phyloP scores from a whole-genome alignment of 257 asterid species.

The Hygrophila difformis region DNA sequence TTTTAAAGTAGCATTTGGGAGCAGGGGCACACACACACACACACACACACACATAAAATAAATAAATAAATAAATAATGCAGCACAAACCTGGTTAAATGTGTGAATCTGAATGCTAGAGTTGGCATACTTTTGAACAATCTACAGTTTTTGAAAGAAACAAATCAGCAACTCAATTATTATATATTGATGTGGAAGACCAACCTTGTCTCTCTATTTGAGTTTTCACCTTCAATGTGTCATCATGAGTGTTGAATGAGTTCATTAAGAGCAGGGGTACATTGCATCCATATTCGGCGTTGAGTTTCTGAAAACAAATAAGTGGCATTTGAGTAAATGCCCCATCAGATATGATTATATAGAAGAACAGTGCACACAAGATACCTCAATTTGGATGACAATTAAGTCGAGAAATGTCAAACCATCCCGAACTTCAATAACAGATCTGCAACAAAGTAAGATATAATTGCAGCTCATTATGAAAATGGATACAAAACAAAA shows the following conservation, averaged over 20 bases:
- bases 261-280: constrained; percentile 94
- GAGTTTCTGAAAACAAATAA: constrained; percentile 49
- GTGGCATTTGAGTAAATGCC: constrained; percentile 21
- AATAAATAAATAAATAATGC: no score
- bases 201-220: background rate
- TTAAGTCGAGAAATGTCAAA: constrained; percentile 92
- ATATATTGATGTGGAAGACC: constrained; percentile 1
- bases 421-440: constrained; percentile 98
- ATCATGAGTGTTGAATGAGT: constrained; percentile 98
- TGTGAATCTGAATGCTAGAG: constrained; percentile 75
- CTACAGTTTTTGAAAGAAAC: constrained; percentile 30
- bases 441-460: constrained; percentile 46
- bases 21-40: background rate
- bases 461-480: no score
- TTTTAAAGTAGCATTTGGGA: background rate
- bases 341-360: constrained; percentile 8
- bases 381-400: constrained; percentile 98
- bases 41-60: no score
- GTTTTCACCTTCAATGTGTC: constrained; percentile 77
- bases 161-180: constrained; percentile 16
- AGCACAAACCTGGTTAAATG: constrained; percentile 80
- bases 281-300: constrained; percentile 80
- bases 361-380: constrained; percentile 1
- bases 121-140: constrained; percentile 77
- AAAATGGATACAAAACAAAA: no score